Evolutionary conservation across 1,284 basidiomycete species (phyloP), one percentile per base, ranked within the genome.

Genomic region (Apiotrichum laibachii): DNA sequence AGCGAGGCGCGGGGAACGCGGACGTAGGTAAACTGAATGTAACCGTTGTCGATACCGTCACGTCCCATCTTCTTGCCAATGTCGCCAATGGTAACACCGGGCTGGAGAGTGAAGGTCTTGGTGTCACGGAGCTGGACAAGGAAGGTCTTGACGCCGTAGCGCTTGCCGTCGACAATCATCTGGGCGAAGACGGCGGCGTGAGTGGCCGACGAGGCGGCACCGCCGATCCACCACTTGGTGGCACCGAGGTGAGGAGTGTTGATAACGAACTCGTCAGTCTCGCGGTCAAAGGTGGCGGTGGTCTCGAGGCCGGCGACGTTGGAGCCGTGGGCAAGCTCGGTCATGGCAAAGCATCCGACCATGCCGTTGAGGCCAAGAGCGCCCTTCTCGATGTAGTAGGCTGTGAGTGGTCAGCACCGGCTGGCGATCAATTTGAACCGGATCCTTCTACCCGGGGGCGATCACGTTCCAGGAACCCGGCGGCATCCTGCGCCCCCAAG

Each of bases 11-110:
- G 79, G 10, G 83, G 83, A 19, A 84, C 81, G 57, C 82, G 79
- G 55, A 96, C 85, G 71, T 89, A 86, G 69, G 91, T 86, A 70
- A 98, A 89, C 80, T 94, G 86, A 64, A 98, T 85, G 55, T 84
- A 81, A 60, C 85, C 88, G 67, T 86, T 83, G 81, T 92, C 89
- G 57, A 99, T 86, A 84, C 82, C 82, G 65, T 83, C 82, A 39
- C 82, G 72, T 37, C 83, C 83, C 82, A 84, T 83, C 77, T 84
- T 84, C 70, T 82, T 83, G 37, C 83, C 82, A 58, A 84, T 82
- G 72, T 84, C 83, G 13, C 83, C 83, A 60, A 84, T 83, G 53
- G 78, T 81, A 63, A 84, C 74, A 45, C 83, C 83, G 9, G 83
- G 82, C 31, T 80, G 64, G 19, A 80, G 64, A 2, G 64, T 62